phyloP scores from a whole-genome alignment of 352 stramenopile genomes.

The Phytophthora pini region DNA sequence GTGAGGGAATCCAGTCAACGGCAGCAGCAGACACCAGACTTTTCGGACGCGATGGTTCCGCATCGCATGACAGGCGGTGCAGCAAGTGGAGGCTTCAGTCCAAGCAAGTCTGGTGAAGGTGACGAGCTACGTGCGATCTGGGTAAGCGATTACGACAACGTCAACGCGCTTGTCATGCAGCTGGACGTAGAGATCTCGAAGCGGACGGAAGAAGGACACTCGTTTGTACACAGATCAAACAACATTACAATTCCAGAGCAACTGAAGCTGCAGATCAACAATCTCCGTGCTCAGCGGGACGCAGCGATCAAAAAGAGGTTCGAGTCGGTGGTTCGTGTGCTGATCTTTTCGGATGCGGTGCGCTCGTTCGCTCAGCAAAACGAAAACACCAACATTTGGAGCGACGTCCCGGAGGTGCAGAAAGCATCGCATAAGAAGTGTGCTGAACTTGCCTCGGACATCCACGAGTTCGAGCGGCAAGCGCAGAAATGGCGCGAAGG shows the following conservation, averaged over 20 bases:
- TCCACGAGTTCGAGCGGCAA: slow-evolving; percentile 40
- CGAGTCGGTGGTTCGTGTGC: slow-evolving; percentile 52
- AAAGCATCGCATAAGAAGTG: slow-evolving; percentile 57
- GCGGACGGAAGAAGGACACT: slow-evolving; percentile 37
- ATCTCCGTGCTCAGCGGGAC: slow-evolving; percentile 39
- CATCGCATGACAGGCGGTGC: slow-evolving; percentile 10
- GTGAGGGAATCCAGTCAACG: slow-evolving; percentile 32
- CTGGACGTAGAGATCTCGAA: slow-evolving; percentile 34
- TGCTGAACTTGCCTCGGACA: slow-evolving; percentile 37
- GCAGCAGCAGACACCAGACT: slow-evolving; percentile 21
- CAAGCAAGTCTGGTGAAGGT: slow-evolving; percentile 29
- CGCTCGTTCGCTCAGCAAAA: slow-evolving; percentile 44
- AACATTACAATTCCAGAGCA: slow-evolving; percentile 53
- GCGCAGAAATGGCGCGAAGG: slow-evolving; percentile 38
- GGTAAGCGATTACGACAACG: slow-evolving; percentile 46
- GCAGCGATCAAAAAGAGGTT: slow-evolving; percentile 44
- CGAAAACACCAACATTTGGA: slow-evolving; percentile 37
- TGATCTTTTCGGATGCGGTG: slow-evolving; percentile 63
- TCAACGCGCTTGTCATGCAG: slow-evolving; percentile 43
- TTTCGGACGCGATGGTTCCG: slow-evolving; percentile 29
- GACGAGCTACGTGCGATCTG: slow-evolving; percentile 44
- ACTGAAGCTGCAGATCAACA: slow-evolving; percentile 50
- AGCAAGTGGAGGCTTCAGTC: slow-evolving; percentile 18
- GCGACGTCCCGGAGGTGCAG: slow-evolving; percentile 54
- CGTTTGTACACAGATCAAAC: slow-evolving; percentile 49